Conservation (phyloP, 2,329 filamentous ascomycete species). For the Aureobasidium pullulans region DNA sequence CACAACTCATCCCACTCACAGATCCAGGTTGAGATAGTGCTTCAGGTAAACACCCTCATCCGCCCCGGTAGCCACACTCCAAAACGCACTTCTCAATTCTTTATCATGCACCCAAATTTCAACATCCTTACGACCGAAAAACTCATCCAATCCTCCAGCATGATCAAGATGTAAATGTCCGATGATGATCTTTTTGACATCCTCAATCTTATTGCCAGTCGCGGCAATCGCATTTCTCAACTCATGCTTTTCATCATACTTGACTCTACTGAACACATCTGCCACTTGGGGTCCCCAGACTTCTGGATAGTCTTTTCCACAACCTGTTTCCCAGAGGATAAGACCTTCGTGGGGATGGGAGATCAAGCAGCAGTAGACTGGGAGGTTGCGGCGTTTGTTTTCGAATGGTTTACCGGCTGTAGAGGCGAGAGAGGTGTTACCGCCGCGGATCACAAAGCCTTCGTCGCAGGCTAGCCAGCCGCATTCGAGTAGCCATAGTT, state of each 20-base stretch:
- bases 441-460: slow-evolving; percentile 37
- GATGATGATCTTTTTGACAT: slow-evolving; percentile 32
- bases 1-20: slow-evolving; percentile 18
- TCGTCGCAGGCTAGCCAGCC: slow-evolving; percentile 42
- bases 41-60: slow-evolving; percentile 29
- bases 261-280: slow-evolving; percentile 29
- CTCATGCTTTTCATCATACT: slow-evolving; percentile 29
- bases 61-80: slow-evolving; percentile 28
- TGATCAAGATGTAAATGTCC: slow-evolving; percentile 31
- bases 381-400: slow-evolving; percentile 36
- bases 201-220: slow-evolving; percentile 28
- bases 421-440: slow-evolving; percentile 31
- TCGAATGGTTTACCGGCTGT: slow-evolving; percentile 29
- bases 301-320: slow-evolving; percentile 35
- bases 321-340: slow-evolving; percentile 41
- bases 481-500: slow-evolving; percentile 40
- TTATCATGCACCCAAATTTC: slow-evolving; percentile 30
- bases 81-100: slow-evolving; percentile 27
- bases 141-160: slow-evolving; percentile 28
- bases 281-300: slow-evolving; percentile 28
- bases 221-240: slow-evolving; percentile 28
- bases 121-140: slow-evolving; percentile 27
- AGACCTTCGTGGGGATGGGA: slow-evolving; percentile 38
- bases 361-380: slow-evolving; percentile 37
- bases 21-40: slow-evolving; percentile 28